These are phyloP conservation scores for Ceratocystis variospora DNA, from an alignment of 2,329 filamentous ascomycete species.

Conservation along the genomic window DNA sequence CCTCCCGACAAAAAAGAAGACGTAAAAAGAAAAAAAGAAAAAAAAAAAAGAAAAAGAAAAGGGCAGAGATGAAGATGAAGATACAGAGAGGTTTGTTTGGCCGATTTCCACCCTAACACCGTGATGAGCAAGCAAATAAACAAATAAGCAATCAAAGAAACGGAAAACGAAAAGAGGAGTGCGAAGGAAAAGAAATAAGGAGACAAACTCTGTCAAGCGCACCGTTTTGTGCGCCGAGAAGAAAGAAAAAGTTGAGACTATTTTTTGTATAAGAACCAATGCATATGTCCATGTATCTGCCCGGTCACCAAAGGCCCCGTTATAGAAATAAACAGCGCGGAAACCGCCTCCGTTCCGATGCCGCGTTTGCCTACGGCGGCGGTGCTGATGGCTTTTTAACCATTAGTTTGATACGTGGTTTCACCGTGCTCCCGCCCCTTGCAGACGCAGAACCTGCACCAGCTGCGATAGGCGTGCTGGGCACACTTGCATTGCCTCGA, in stretches of 20 bases:
- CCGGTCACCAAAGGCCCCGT: too few relatives aligned
- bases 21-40: neutral
- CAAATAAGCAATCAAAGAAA: neutral
- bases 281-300: too few relatives aligned
- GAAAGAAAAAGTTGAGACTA: too few relatives aligned
- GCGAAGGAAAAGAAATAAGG: too few relatives aligned
- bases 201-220: too few relatives aligned
- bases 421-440: slow-evolving; percentile 2
- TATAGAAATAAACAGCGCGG: too few relatives aligned
- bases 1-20: neutral
- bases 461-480: neutral
- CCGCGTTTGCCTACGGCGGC: neutral
- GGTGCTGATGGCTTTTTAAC: slow-evolving; percentile 17
- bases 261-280: too few relatives aligned
- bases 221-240: too few relatives aligned
- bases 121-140: neutral
- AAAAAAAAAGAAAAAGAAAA: neutral
- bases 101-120: neutral
- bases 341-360: neutral
- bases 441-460: neutral
- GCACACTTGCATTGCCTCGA: neutral
- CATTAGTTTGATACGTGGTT: slow-evolving; percentile 18
- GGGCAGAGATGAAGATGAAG: neutral
- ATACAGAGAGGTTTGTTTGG: neutral
- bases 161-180: neutral